phyloP scores from a whole-genome alignment of 2,329 filamentous ascomycete species.

The Cladophialophora bantiana region DNA sequence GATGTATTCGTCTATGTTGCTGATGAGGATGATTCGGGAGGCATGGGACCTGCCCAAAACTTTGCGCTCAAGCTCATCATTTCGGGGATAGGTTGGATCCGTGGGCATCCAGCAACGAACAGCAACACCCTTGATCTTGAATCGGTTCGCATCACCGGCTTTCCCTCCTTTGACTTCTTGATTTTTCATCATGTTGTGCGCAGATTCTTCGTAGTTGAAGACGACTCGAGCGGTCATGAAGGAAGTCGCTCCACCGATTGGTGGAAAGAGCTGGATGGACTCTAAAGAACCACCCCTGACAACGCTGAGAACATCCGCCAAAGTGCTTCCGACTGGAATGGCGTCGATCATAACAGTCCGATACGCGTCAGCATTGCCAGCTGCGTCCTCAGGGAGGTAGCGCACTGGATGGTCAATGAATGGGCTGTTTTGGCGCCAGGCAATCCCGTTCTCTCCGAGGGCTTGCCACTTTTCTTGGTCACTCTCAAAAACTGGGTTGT shows the following conservation, averaged over 20 bases:
- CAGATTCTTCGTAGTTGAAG: conserved; percentile 34
- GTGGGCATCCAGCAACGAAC: conserved; percentile 38
- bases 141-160: conserved; percentile 15
- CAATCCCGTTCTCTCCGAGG: neutral
- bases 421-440: conserved; percentile 16
- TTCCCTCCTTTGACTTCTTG: conserved; percentile 20
- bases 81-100: conserved; percentile 40
- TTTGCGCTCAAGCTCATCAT: conserved; percentile 29
- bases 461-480: conserved; percentile 26
- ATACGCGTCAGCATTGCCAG: conserved; percentile 29
- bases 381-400: conserved; percentile 36
- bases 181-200: conserved; percentile 32
- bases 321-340: conserved; percentile 35
- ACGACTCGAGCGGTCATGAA: conserved; percentile 40
- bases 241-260: conserved; percentile 32
- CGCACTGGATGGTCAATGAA: conserved; percentile 37
- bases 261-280: conserved; percentile 36
- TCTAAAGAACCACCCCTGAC: conserved; percentile 37
- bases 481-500: conserved; percentile 34
- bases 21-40: conserved; percentile 37
- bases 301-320: conserved; percentile 32
- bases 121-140: conserved; percentile 31
- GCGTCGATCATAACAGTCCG: conserved; percentile 41
- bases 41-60: conserved; percentile 29
- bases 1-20: conserved; percentile 22